phyloP scores from a whole-genome alignment of 345 rosid species.

The Cochlearia excelsa region DNA sequence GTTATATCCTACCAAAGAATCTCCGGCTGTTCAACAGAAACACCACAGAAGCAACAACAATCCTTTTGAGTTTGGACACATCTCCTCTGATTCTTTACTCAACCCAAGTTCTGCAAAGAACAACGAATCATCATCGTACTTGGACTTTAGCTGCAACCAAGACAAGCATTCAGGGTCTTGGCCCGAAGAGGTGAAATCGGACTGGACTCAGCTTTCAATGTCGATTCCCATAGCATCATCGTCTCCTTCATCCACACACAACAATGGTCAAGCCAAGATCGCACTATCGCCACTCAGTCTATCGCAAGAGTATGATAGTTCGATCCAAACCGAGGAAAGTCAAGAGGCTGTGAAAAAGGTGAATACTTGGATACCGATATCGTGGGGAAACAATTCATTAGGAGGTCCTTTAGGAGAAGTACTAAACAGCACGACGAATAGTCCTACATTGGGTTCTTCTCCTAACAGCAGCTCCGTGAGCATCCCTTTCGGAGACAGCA shows the following conservation, averaged over 20 bases:
- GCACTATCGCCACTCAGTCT: slow-evolving; percentile 50
- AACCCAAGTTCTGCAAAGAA: slow-evolving; percentile 40
- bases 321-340: slow-evolving; percentile 29
- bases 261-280: slow-evolving; percentile 37
- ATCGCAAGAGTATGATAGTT: slow-evolving; percentile 45
- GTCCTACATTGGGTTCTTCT: slow-evolving; percentile 50
- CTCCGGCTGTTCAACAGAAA: slow-evolving; percentile 32
- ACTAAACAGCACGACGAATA: slow-evolving; percentile 41
- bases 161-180: slow-evolving; percentile 40
- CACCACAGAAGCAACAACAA: slow-evolving; percentile 25
- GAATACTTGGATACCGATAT: slow-evolving; percentile 49
- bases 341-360: slow-evolving; percentile 38
- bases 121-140: slow-evolving; percentile 39
- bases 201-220: slow-evolving; percentile 70
- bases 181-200: slow-evolving; percentile 55
- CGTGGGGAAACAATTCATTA: slow-evolving; percentile 48
- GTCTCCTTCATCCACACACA: slow-evolving; percentile 35
- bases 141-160: slow-evolving; percentile 36
- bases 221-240: slow-evolving; percentile 57
- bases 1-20: slow-evolving; percentile 37
- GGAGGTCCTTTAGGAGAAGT: slow-evolving; percentile 75
- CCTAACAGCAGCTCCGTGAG: slow-evolving; percentile 63
- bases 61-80: slow-evolving; percentile 47
- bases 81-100: slow-evolving; percentile 46
- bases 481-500: slow-evolving; percentile 47